Percentiles rank a stretch among this genome's conserved stretches.
Evolutionary conservation across 805 yeast genomes (phyloP).

Genomic region (Hanseniaspora nectarophila): DNA sequence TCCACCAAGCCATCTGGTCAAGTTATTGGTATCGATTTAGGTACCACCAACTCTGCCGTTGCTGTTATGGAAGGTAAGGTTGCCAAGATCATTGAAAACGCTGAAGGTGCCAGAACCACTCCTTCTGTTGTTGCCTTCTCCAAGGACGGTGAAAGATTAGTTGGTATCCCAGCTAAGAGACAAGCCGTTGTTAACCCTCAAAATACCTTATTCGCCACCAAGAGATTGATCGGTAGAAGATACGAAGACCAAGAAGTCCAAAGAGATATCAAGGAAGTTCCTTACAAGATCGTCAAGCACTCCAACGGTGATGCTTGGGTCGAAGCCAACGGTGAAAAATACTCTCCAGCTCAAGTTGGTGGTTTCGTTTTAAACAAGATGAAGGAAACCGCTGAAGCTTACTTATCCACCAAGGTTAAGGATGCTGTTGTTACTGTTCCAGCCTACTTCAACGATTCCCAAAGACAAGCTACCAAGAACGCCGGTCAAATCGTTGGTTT

Average conservation of each 20-base stretch:
- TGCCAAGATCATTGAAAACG: conserved; percentile 65
- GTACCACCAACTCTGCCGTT: conserved; percentile 82
- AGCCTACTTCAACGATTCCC: conserved; percentile 73
- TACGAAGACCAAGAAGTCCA: conserved; percentile 83
- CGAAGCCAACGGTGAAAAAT: conserved; percentile 72
- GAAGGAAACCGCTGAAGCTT: conserved; percentile 95
- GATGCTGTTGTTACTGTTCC: conserved; percentile 90
- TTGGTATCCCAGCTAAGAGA: conserved; percentile 91
- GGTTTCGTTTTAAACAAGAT: conserved; percentile 88
- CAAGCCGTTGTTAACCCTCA: conserved; percentile 92
- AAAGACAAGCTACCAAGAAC: conserved; percentile 81
- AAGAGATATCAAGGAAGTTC: conserved; percentile 75
- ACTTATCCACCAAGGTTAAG: conserved; percentile 73
- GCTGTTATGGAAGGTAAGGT: conserved; percentile 63
- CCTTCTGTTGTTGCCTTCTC: conserved; percentile 94
- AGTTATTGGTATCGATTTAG: conserved; percentile 74
- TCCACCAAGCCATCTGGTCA: conserved; percentile 30
- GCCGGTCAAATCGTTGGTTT: conserved; percentile 96
- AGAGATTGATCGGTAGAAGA: conserved; percentile 88
- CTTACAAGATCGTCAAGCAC: conserved; percentile 84
- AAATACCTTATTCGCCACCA: conserved; percentile 88
- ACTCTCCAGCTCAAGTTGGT: conserved; percentile 93
- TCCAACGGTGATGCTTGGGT: conserved; percentile 93
- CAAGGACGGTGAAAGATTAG: conserved; percentile 78
- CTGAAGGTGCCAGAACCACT: conserved; percentile 76